Evolutionary conservation across 1,284 basidiomycete species (phyloP), one percentile per base, ranked within the genome.

Genomic region (Tylopilus orsonianus): DNA sequence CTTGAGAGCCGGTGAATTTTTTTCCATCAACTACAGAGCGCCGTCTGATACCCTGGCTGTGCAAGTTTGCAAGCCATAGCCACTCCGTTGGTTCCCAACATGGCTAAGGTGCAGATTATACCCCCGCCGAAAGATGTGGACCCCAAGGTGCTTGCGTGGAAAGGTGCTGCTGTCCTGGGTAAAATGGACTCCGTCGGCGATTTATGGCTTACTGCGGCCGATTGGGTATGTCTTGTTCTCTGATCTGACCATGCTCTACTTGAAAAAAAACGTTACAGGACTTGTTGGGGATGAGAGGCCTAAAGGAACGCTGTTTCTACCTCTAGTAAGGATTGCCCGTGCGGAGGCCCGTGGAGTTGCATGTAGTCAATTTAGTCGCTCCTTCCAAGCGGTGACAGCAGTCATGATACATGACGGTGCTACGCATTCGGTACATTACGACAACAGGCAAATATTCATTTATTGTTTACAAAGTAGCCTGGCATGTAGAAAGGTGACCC

Each of bases 101-200:
- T 92, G 79, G 85, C 89, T 66, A 87, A 90, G 63, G 85, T 93
- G 9, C 82, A 85, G 54, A 90, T 96, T 52, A 90, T 98, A 37
- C 92, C 94, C 14, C 87, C 93, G 2, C 94, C 94, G 2, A 90
- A 94, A 62, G 93, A 94, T 50, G 85, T 97, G 49, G 94, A 98
- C 68, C 92, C 93, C 5, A 80, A 84, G 30, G 85, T 93, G 41
- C 77, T 98, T 34, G 85, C 85, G 19, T 99, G 96, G 96, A 97
- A 97, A 69, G 96, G 96, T 5, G 93, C 90, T 16, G 84, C 89
- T n/a, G 92, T 97, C 18, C 81, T 98, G 49, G 92, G 87, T 24
- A 90, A 93, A 68, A 87, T 99, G 78, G 96, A 98, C 41, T 81
- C 84, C 2, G 81, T 90, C 46, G 78, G 82, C 41, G 96, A 99